Base-by-base conservation (phyloP, 257 asterid genomes). In the Haberlea rhodopensis region DNA sequence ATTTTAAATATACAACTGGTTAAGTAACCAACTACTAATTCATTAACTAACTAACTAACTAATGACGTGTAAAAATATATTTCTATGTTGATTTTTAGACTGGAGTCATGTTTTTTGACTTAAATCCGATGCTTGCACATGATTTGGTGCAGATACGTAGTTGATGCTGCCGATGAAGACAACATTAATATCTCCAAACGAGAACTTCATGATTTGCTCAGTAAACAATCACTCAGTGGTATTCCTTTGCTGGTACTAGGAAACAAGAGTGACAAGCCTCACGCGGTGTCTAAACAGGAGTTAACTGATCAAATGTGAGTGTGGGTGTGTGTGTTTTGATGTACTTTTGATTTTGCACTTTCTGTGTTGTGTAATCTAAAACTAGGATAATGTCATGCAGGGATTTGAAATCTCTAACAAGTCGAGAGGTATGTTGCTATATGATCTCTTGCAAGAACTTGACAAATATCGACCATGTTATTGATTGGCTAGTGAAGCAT, bases 361-460 rank as follows among this genome's bases (percentile, higher is more conserved):
- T 51, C 9, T 67, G 2, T 19, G 8, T 34, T 16, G 18, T 8
- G 32, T 73, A 53, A 48, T 9, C 28, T 28, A 56, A 48, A 55
- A 57, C 23, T 32, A 21, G 56, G 51, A 16, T 52, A 28, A 11
- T 20, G 23, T 23, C 43, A n/a, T 77, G 80, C 85, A 92, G 99
- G 99, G 99, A 60, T 57, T 80, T 92, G 62, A 84, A 82, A 68
- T 81, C 89, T 1, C 81, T 92, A 34, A 81, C 95, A 8, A 96
- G 90, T 59, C 80, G 99, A 74, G 99, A 92, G 78, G 99, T 92
- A 0, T 92, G 97, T 87, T 89, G 99, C 91, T 89, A 75, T 69
- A 89, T 92, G 97, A 89, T 92, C 79, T 92, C 99, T 15, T 92
- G 99, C 95, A 89, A 89, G 82, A 87, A 85, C 81, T 92, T 95